Conservation (phyloP, 169 alveolate genomes). For the Theileria luwenshuni region DNA sequence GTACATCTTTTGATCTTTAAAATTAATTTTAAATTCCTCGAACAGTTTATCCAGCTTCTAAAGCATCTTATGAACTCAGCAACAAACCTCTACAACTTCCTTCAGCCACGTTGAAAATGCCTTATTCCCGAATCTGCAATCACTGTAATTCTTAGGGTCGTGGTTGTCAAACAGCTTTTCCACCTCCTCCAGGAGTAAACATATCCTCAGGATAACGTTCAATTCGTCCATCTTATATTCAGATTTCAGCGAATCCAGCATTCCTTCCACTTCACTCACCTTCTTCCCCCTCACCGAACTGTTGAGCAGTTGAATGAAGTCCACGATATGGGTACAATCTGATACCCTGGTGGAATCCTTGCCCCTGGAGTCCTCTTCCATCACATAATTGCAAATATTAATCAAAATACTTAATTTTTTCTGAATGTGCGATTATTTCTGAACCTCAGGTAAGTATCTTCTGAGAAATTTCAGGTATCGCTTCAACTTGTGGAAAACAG, state of each 20-base stretch:
- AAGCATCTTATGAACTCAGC: conserved; percentile 3
- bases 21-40: background rate
- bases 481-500: too few species aligned
- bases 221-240: conserved; percentile 6
- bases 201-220: background rate
- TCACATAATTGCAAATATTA: background rate
- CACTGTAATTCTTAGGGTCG: conserved; percentile 42
- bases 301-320: conserved; percentile 9
- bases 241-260: background rate
- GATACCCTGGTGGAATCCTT: background rate
- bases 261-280: background rate
- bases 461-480: too few species aligned
- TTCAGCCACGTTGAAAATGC: conserved; percentile 48
- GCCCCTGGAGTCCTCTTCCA: background rate
- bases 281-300: conserved; percentile 11
- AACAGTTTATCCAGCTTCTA: conserved; percentile 14
- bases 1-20: background rate
- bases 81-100: conserved; percentile 25
- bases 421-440: too few species aligned
- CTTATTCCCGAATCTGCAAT: conserved; percentile 58
- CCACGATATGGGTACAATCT: conserved; percentile 9
- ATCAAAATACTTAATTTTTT: too few species aligned
- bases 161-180: conserved; percentile 14
- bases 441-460: too few species aligned
- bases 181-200: conserved; percentile 14